phyloP scores from a whole-genome alignment of 257 asterid genomes.

The Orobanche coerulescens region DNA sequence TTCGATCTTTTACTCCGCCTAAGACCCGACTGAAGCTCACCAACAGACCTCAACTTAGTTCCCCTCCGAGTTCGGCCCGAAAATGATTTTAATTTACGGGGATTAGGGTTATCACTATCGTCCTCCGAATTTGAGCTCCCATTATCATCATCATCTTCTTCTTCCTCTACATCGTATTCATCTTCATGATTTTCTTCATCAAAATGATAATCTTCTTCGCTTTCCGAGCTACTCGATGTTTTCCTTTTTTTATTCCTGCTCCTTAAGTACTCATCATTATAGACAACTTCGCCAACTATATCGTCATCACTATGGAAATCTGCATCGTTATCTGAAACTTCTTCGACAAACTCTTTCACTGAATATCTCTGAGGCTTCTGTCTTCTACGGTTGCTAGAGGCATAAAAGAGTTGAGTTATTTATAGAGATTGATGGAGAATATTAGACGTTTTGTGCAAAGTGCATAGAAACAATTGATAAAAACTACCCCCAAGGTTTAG shows the following conservation, averaged over 20 bases:
- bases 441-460: background rate
- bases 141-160: slow-evolving; percentile 67
- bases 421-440: background rate
- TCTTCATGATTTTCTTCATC: slow-evolving; percentile 76
- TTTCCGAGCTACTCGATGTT: slow-evolving; percentile 84
- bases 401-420: slow-evolving; percentile 14
- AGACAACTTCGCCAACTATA: slow-evolving; percentile 89
- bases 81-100: slow-evolving; percentile 34
- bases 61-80: slow-evolving; percentile 66
- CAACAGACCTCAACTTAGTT: slow-evolving; percentile 58
- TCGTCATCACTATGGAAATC: slow-evolving; percentile 86
- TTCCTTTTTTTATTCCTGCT: slow-evolving; percentile 47
- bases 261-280: slow-evolving; percentile 78
- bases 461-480: background rate
- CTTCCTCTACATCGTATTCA: slow-evolving; percentile 87
- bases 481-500: background rate
- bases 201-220: slow-evolving; percentile 73
- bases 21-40: slow-evolving; percentile 55
- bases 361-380: slow-evolving; percentile 86
- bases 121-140: slow-evolving; percentile 54
- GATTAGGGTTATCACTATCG: slow-evolving; percentile 50
- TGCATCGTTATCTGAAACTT: slow-evolving; percentile 61
- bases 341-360: slow-evolving; percentile 60
- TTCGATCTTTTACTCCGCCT: slow-evolving; percentile 90
- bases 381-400: slow-evolving; percentile 60